Percentiles rank a stretch among this genome's conserved stretches.
Evolutionary conservation across 208 protist species (phyloP).

Genomic region (Spongospora subterranea): DNA sequence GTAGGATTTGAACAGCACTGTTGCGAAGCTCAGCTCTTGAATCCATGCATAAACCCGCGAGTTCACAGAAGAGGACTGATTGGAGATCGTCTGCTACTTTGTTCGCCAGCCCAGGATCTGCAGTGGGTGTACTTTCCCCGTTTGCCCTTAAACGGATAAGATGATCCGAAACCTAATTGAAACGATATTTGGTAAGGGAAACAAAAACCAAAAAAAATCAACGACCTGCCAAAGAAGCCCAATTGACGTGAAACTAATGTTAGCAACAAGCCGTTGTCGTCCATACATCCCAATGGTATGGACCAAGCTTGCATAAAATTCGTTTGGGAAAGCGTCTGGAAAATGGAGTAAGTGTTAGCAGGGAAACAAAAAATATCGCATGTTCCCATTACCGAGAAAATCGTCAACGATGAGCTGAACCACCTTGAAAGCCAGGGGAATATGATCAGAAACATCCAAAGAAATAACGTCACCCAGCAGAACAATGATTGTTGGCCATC

Average conservation of each 20-base stretch:
- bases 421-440: slow-evolving; percentile 1
- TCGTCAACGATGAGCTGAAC: slow-evolving; percentile 43
- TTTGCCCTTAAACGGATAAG: neutral
- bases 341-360: no score
- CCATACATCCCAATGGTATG: slow-evolving; percentile 44
- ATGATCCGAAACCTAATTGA: slow-evolving; percentile 31
- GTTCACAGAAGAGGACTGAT: neutral
- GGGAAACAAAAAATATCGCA: no score
- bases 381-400: slow-evolving; percentile 52
- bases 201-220: slow-evolving; percentile 6
- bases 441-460: slow-evolving; percentile 21
- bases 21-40: slow-evolving; percentile 27
- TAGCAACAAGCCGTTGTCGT: slow-evolving; percentile 17
- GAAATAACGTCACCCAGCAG: slow-evolving; percentile 9
- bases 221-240: slow-evolving; percentile 29
- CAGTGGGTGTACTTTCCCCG: neutral
- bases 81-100: neutral
- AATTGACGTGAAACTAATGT: slow-evolving; percentile 58
- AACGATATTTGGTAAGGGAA: neutral
- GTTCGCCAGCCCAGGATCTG: neutral
- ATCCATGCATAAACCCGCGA: neutral
- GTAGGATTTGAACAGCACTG: slow-evolving; percentile 29
- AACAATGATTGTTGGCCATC: neutral
- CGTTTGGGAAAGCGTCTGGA: neutral
- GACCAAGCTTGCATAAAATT: neutral